These are phyloP conservation scores for Diaporthe citriasiana DNA, from an alignment of 2,329 filamentous ascomycete species.

Conservation along the genomic window DNA sequence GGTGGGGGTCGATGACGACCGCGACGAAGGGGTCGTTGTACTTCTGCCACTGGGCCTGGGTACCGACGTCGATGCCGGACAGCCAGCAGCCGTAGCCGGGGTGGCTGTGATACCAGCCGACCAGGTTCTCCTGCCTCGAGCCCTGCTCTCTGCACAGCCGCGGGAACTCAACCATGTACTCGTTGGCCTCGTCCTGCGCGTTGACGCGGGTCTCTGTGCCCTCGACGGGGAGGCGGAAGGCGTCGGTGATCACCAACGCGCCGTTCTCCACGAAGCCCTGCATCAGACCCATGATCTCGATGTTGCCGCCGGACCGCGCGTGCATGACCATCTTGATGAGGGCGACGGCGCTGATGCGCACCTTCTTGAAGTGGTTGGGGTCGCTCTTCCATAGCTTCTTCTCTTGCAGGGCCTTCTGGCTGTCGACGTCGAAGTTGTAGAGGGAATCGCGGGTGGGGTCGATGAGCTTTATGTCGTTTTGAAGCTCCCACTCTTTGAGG, in stretches of 20 bases:
- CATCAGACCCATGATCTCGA: slow-evolving; percentile 99
- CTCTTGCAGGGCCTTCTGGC: slow-evolving; percentile 75
- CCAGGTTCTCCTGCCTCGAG: slow-evolving; percentile 84
- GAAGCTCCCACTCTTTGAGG: slow-evolving; percentile 71
- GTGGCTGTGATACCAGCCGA: slow-evolving; percentile 99
- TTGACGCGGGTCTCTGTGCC: slow-evolving; percentile 99
- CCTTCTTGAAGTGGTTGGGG: slow-evolving; percentile 90
- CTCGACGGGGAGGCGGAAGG: slow-evolving; percentile 93
- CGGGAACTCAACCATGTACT: slow-evolving; percentile 94
- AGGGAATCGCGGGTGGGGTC: slow-evolving; percentile 91
- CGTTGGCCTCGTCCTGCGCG: slow-evolving; percentile 94
- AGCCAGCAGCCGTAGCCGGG: slow-evolving; percentile 99
- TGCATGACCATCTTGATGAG: slow-evolving; percentile 99
- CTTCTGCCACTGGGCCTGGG: slow-evolving; percentile 86
- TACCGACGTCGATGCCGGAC: slow-evolving; percentile 93
- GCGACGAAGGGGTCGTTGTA: slow-evolving; percentile 94
- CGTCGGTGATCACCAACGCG: slow-evolving; percentile 92
- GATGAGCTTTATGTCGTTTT: slow-evolving; percentile 86
- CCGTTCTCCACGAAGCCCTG: slow-evolving; percentile 91
- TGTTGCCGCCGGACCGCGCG: slow-evolving; percentile 89
- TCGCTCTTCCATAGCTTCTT: slow-evolving; percentile 83
- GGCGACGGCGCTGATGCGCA: slow-evolving; percentile 93
- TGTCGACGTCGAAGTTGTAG: slow-evolving; percentile 82
- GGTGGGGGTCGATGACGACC: slow-evolving; percentile 95
- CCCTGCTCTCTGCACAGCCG: slow-evolving; percentile 81